phyloP scores from a whole-genome alignment of 1,139 yeast genomes.

The Keqinozyma sinolaborantium region DNA sequence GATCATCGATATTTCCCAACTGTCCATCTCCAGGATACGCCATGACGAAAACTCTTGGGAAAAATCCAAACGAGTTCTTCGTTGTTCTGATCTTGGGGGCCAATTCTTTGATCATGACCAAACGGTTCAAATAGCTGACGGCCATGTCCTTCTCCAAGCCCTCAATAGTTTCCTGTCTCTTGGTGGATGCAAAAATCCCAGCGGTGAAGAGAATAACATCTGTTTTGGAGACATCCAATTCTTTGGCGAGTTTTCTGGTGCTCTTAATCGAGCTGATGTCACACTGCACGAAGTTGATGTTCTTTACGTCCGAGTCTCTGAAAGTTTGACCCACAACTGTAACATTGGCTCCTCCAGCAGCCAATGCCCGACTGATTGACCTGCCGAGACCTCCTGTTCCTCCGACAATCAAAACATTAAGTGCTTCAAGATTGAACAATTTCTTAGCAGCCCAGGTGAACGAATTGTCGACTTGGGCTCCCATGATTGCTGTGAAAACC shows the following conservation, averaged over 20 bases:
- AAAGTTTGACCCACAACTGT: constrained; percentile 32
- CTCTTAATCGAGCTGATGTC: constrained; percentile 23
- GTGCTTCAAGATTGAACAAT: too few species aligned
- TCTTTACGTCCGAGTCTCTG: constrained; percentile 16
- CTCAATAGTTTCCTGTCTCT: constrained; percentile 24
- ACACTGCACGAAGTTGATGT: constrained; percentile 22
- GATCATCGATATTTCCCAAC: constrained; percentile 23
- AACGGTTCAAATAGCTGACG: constrained; percentile 28
- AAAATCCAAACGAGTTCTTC: too few species aligned
- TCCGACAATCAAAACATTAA: constrained; percentile 25
- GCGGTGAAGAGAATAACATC: constrained; percentile 28
- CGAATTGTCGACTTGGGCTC: too few species aligned
- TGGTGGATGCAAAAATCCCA: constrained; percentile 27
- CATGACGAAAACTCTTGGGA: constrained; percentile 29
- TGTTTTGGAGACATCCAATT: constrained; percentile 13
- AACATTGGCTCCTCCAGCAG: constrained; percentile 22
- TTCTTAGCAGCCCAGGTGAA: too few species aligned
- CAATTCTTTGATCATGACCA: constrained; percentile 17
- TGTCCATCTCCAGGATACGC: constrained; percentile 30
- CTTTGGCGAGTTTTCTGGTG: constrained; percentile 16
- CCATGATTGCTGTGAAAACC: too few species aligned
- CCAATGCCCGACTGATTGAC: constrained; percentile 18
- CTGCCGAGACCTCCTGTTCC: constrained; percentile 38
- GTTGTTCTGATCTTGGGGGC: constrained; percentile 12
- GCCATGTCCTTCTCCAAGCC: constrained; percentile 34